These are phyloP conservation scores for Trichoderma afroharzianum DNA, from an alignment of 2,329 filamentous ascomycete species.

Conservation along the genomic window DNA sequence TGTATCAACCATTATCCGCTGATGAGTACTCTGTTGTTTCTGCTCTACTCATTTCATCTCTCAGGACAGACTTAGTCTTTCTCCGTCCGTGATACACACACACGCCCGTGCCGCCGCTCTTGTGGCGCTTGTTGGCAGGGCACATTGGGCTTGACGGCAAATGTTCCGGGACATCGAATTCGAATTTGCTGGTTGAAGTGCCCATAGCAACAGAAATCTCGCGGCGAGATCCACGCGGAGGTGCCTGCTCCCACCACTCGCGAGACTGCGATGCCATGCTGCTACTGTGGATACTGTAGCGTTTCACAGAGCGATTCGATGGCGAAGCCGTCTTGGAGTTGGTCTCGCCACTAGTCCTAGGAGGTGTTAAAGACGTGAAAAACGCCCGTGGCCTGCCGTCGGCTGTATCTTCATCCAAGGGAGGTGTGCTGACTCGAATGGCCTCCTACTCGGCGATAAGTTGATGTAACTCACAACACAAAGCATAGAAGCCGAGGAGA, in stretches of 20 bases:
- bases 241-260: slow-evolving; percentile 37
- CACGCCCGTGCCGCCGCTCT: slow-evolving; percentile 43
- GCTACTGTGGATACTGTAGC: slow-evolving; percentile 22
- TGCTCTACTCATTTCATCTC: slow-evolving; percentile 28
- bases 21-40: not conserved
- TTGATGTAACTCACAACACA: not conserved
- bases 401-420: slow-evolving; percentile 37
- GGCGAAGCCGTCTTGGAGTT: slow-evolving; percentile 1
- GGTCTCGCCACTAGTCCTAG: slow-evolving; percentile 17
- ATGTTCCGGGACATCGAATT: slow-evolving; percentile 50
- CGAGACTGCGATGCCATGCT: slow-evolving; percentile 26
- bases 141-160: slow-evolving; percentile 50
- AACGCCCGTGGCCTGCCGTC: slow-evolving; percentile 39
- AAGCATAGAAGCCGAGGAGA: not conserved
- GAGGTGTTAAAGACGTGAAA: slow-evolving; percentile 40
- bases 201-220: slow-evolving; percentile 18
- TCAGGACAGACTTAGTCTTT: slow-evolving; percentile 20
- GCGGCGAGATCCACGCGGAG: slow-evolving; percentile 23
- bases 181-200: slow-evolving; percentile 31
- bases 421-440: slow-evolving; percentile 46
- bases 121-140: slow-evolving; percentile 44
- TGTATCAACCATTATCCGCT: not conserved
- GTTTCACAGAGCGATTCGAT: slow-evolving; percentile 18
- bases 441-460: slow-evolving; percentile 42
- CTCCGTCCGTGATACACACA: slow-evolving; percentile 49